phyloP scores from a whole-genome alignment of 305 asterid genomes.

The Rubia balearica region DNA sequence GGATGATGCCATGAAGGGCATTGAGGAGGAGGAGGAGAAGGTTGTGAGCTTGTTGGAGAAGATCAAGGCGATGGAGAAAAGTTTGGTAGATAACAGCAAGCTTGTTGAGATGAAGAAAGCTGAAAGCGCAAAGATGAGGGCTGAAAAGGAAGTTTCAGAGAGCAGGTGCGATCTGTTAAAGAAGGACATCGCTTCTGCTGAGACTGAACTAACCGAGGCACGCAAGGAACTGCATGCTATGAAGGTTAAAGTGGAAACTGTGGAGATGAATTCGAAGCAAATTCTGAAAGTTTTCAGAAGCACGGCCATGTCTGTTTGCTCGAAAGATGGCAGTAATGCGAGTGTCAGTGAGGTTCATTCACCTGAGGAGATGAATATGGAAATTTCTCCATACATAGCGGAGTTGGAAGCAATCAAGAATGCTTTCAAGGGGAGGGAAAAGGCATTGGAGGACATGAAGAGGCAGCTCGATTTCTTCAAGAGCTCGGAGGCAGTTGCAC shows the following conservation, averaged over 20 bases:
- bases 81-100: slow-evolving; percentile 23
- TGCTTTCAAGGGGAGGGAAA: slow-evolving; percentile 45
- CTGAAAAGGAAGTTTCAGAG: slow-evolving; percentile 40
- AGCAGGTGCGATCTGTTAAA: slow-evolving; percentile 28
- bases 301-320: slow-evolving; percentile 36
- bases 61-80: slow-evolving; percentile 38
- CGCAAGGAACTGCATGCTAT: slow-evolving; percentile 28
- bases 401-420: slow-evolving; percentile 54
- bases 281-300: slow-evolving; percentile 53
- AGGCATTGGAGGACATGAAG: slow-evolving; percentile 46
- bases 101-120: slow-evolving; percentile 33
- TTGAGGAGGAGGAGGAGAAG: slow-evolving; percentile 38
- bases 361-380: slow-evolving; percentile 24
- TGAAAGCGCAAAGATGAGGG: slow-evolving; percentile 26
- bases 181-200: slow-evolving; percentile 35
- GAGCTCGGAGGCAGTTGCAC: slow-evolving; percentile 43
- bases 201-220: slow-evolving; percentile 26
- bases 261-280: slow-evolving; percentile 28
- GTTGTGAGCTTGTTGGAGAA: slow-evolving; percentile 25
- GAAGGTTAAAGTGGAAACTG: slow-evolving; percentile 36
- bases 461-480: slow-evolving; percentile 42
- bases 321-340: slow-evolving; percentile 23
- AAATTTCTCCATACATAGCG: slow-evolving; percentile 20
- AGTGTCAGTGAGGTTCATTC: background rate
- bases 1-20: slow-evolving; percentile 24